These are phyloP conservation scores for Xylaria scruposa DNA, from an alignment of 495 filamentous ascomycete species.

Conservation along the genomic window DNA sequence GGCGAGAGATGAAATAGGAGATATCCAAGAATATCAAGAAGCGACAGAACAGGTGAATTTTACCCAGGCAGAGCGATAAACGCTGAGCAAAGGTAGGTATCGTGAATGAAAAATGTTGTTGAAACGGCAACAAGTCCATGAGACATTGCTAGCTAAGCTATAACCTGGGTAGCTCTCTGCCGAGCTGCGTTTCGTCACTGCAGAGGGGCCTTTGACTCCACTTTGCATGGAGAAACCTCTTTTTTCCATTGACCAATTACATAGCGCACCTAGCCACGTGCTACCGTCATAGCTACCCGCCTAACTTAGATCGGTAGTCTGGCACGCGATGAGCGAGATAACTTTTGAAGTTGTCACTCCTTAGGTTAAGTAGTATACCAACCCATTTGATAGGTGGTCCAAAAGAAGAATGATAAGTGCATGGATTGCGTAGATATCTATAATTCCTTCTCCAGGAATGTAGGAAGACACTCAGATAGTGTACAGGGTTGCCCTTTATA, in stretches of 20 bases:
- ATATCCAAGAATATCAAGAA: neutral
- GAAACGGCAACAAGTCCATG: slow-evolving; percentile 1
- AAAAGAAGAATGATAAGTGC: neutral
- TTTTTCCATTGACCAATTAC: slow-evolving; percentile 16
- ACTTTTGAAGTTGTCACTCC: neutral
- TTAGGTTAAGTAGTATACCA: neutral
- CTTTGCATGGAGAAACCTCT: neutral
- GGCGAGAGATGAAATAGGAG: neutral
- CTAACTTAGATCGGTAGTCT: neutral
- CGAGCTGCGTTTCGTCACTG: slow-evolving; percentile 6
- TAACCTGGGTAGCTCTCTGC: neutral
- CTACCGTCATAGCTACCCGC: neutral
- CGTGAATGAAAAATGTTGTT: neutral
- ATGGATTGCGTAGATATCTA: neutral
- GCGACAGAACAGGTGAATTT: neutral
- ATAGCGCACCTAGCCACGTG: slow-evolving; percentile 6
- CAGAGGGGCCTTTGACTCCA: neutral
- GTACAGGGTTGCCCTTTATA: no score
- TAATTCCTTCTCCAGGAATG: neutral
- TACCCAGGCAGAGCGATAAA: neutral
- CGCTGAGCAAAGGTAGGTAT: neutral
- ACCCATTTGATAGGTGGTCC: neutral
- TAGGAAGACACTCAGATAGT: no score
- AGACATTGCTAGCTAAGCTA: neutral
- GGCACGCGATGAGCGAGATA: neutral